Evolutionary conservation across 306 rosid genomes (phyloP).

Genomic region (Arachis stenosperma): DNA sequence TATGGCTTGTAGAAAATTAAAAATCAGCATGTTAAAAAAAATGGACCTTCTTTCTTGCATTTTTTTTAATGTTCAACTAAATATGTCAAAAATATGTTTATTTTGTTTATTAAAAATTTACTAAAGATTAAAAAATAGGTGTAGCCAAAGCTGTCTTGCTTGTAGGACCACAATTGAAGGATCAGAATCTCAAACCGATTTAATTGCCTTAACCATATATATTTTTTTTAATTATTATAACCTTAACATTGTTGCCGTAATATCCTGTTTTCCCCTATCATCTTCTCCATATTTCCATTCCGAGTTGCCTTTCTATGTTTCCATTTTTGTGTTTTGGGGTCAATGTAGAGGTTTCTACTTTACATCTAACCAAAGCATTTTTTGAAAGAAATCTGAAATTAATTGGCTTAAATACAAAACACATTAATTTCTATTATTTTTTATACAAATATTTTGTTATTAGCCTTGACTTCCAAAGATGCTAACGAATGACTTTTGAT

Average conservation of each 20-base stretch:
- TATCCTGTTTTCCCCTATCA: not conserved
- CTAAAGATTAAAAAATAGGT: no score
- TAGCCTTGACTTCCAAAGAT: no score
- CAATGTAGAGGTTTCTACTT: not conserved
- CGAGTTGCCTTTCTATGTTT: constrained; percentile 1
- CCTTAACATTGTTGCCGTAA: not conserved
- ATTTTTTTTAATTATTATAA: not conserved
- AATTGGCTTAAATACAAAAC: not conserved
- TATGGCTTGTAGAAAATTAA: no score
- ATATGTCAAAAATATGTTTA: not conserved
- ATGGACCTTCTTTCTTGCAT: no score
- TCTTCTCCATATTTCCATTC: constrained; percentile 13
- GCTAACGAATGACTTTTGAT: not conserved
- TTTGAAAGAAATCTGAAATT: not conserved
- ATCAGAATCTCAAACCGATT: constrained; percentile 41
- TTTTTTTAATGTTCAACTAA: no score
- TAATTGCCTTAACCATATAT: constrained; percentile 8
- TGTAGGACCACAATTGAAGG: constrained; percentile 28
- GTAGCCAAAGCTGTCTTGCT: constrained; percentile 21
- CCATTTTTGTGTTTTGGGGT: constrained; percentile 4
- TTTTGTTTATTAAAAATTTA: no score
- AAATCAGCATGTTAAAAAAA: no score
- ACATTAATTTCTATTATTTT: not conserved
- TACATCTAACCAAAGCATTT: no score
- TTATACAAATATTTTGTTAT: not conserved